Evolutionary conservation across 805 yeast species (phyloP).

Genomic region (Candida namnaoensis): DNA sequence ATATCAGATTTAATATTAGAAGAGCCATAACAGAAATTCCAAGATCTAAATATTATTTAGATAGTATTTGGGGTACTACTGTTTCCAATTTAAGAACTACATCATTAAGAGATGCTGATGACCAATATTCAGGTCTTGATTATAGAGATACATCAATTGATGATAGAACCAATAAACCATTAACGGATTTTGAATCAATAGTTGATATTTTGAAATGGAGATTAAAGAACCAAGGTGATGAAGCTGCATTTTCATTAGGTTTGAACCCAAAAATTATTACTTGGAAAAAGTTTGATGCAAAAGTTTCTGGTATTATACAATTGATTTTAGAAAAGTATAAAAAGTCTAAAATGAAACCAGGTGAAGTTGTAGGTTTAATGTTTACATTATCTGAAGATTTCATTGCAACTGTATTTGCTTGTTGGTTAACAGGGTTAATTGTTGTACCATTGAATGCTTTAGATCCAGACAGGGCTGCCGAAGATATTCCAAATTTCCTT

Average conservation of each 20-base stretch:
- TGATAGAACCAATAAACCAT: conserved; percentile 63
- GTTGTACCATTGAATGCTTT: conserved; percentile 73
- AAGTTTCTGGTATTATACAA: conserved; percentile 66
- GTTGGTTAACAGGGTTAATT: conserved; percentile 71
- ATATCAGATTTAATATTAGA: conserved; percentile 68
- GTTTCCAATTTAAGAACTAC: conserved; percentile 51
- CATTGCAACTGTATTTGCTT: conserved; percentile 76
- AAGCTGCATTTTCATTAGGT: conserved; percentile 55
- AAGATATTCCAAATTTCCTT: conserved; percentile 62
- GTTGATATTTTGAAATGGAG: conserved; percentile 75
- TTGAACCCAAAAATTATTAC: conserved; percentile 20
- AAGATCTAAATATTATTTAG: conserved; percentile 65
- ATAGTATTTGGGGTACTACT: conserved; percentile 72
- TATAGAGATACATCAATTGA: conserved; percentile 70
- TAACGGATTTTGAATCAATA: conserved; percentile 65
- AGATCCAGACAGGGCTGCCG: conserved; percentile 56
- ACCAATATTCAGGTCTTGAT: conserved; percentile 77
- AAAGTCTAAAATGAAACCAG: conserved; percentile 55
- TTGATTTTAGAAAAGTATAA: conserved; percentile 66
- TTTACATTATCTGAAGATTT: conserved; percentile 85
- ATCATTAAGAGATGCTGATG: conserved; percentile 52
- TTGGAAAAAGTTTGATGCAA: conserved; percentile 78
- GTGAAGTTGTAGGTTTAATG: conserved; percentile 71
- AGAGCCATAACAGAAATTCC: conserved; percentile 59
- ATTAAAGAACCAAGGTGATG: conserved; percentile 65